phyloP scores from a whole-genome alignment of 352 stramenopile species.

The Albugo laibachii region DNA sequence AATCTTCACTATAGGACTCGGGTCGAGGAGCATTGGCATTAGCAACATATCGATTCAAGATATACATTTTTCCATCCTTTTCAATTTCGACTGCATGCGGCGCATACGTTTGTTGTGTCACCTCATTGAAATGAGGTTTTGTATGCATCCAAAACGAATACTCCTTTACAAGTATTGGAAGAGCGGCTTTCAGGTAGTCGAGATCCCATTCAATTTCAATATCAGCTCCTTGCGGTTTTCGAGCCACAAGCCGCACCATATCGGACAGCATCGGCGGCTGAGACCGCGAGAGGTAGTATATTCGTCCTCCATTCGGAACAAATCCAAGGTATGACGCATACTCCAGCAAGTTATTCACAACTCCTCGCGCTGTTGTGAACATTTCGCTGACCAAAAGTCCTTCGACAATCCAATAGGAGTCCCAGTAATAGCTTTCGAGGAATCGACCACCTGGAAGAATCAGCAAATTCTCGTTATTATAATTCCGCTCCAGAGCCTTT shows the following conservation, averaged over 20 bases:
- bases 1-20: slow-evolving; percentile 19
- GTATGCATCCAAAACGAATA: slow-evolving; percentile 12
- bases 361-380: slow-evolving; percentile 10
- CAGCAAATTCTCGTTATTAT: slow-evolving; percentile 6
- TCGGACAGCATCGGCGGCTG: slow-evolving; percentile 22
- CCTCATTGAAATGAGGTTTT: not conserved
- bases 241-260: slow-evolving; percentile 9
- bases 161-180: slow-evolving; percentile 10
- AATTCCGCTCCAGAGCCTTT: not conserved
- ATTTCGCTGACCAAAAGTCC: slow-evolving; percentile 21
- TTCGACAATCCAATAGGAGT: slow-evolving; percentile 28
- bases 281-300: slow-evolving; percentile 23
- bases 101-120: not conserved
- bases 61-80: slow-evolving; percentile 4
- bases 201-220: not conserved
- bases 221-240: not conserved
- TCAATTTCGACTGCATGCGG: slow-evolving; percentile 1
- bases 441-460: slow-evolving; percentile 26
- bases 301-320: slow-evolving; percentile 22
- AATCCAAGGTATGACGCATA: slow-evolving; percentile 14
- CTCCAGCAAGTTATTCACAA: slow-evolving; percentile 21
- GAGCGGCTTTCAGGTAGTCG: not conserved
- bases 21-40: slow-evolving; percentile 8
- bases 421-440: slow-evolving; percentile 35
- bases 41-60: slow-evolving; percentile 14